Conservation (phyloP, 106 monocot genomes). For the Platanthera zijinensis region DNA sequence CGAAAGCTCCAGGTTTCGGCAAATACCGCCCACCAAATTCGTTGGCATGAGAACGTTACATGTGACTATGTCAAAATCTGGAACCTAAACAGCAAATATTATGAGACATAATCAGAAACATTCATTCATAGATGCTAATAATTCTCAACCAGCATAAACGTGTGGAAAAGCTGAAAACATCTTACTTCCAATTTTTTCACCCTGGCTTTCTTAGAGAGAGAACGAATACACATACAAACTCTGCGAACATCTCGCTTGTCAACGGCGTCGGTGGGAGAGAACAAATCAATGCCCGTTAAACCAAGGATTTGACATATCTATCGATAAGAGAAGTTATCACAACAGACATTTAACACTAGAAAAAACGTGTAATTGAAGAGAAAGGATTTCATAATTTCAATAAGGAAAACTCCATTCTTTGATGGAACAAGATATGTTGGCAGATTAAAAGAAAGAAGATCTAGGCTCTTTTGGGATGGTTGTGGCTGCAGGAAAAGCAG, state of each 20-base stretch:
- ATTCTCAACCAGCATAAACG: neutral
- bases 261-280: conserved; percentile 61
- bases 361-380: conserved; percentile 1
- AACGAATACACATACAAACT: conserved; percentile 79
- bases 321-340: neutral
- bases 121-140: neutral
- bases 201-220: conserved; percentile 59
- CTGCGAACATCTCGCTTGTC: conserved; percentile 59
- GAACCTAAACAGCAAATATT: conserved; percentile 34
- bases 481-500: too few species aligned
- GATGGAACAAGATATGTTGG: neutral
- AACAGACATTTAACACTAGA: neutral
- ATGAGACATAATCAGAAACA: neutral
- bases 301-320: conserved; percentile 68
- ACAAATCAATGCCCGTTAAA: conserved; percentile 52
- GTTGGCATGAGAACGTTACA: conserved; percentile 68
- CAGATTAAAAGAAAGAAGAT: neutral
- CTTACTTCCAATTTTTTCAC: conserved; percentile 38
- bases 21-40: conserved; percentile 45
- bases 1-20: conserved; percentile 44
- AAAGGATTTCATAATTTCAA: neutral
- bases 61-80: conserved; percentile 68
- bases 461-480: too few species aligned
- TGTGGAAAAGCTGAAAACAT: neutral
- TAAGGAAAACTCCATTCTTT: neutral